These are phyloP conservation scores for Saturnispora sekii DNA, from an alignment of 805 yeast genomes.

Conservation along the genomic window DNA sequence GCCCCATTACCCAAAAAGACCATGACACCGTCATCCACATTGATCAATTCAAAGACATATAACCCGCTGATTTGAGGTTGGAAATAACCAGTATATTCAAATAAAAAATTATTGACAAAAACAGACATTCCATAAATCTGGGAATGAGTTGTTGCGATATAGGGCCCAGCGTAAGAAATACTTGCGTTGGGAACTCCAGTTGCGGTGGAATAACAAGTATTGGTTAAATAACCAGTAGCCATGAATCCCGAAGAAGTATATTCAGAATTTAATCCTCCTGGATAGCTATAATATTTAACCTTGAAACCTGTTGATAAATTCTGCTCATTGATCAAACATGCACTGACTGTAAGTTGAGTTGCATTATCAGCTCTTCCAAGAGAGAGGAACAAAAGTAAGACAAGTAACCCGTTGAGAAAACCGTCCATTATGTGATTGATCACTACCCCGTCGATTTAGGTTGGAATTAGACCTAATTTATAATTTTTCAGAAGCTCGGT, in stretches of 20 bases:
- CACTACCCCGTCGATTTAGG: no score
- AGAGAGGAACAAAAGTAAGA: no score
- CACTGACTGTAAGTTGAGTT: neutral
- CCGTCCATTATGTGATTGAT: no score
- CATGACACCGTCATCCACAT: conserved; percentile 24
- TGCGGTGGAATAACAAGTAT: neutral
- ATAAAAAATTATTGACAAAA: neutral
- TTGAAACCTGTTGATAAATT: neutral
- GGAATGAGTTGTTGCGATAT: no score
- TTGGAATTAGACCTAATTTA: no score
- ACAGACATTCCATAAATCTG: no score
- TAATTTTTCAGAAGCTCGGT: no score
- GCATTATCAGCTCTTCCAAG: no score
- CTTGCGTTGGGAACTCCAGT: neutral
- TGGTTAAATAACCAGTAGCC: neutral
- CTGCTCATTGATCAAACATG: neutral
- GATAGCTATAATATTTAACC: neutral
- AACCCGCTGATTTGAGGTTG: conserved; percentile 22
- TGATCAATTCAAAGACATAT: conserved; percentile 15
- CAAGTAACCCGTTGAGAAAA: no score
- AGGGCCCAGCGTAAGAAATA: neutral
- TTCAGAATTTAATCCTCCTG: neutral
- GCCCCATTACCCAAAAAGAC: conserved; percentile 25
- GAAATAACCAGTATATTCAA: conserved; percentile 11
- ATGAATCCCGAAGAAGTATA: neutral